These are phyloP conservation scores for Lasiosphaeria ovina DNA, from an alignment of 495 filamentous ascomycete genomes.

Conservation along the genomic window DNA sequence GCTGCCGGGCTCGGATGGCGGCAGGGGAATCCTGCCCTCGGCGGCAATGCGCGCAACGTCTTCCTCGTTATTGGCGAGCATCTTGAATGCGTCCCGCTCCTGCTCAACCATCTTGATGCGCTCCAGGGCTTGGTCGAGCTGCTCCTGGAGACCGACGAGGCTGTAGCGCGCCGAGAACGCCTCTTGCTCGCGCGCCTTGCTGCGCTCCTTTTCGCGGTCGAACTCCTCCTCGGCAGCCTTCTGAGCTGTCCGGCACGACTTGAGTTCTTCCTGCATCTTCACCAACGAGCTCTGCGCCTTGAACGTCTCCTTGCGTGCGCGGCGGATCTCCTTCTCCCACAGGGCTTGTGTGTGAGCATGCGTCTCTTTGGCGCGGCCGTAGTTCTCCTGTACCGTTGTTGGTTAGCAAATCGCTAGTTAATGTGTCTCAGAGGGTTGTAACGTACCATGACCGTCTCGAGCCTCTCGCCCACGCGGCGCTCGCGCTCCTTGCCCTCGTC, in stretches of 20 bases:
- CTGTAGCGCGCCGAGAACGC: slow-evolving; percentile 72
- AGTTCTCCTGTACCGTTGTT: slow-evolving; percentile 60
- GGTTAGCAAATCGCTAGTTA: not conserved
- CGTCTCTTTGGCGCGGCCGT: slow-evolving; percentile 71
- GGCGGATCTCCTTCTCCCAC: slow-evolving; percentile 82
- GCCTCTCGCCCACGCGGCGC: slow-evolving; percentile 69
- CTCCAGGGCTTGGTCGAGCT: slow-evolving; percentile 63
- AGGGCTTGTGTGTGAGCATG: slow-evolving; percentile 67
- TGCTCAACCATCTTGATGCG: slow-evolving; percentile 65
- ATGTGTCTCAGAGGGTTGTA: not conserved
- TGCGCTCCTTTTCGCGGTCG: slow-evolving; percentile 47
- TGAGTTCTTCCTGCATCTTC: slow-evolving; percentile 80
- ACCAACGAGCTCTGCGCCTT: slow-evolving; percentile 73
- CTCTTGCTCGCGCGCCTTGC: slow-evolving; percentile 65
- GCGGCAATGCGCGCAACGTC: slow-evolving; percentile 60
- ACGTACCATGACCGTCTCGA: slow-evolving; percentile 72
- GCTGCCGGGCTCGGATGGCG: slow-evolving; percentile 32
- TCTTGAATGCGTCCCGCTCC: slow-evolving; percentile 66
- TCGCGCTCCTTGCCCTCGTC: slow-evolving; percentile 74
- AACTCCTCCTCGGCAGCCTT: slow-evolving; percentile 53
- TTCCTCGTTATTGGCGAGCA: slow-evolving; percentile 55
- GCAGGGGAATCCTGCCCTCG: slow-evolving; percentile 61
- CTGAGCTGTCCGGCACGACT: slow-evolving; percentile 56
- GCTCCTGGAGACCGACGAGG: slow-evolving; percentile 70
- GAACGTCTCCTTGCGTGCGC: slow-evolving; percentile 80